phyloP scores from a whole-genome alignment of 106 monocot genomes.

The Chionographis japonica region DNA sequence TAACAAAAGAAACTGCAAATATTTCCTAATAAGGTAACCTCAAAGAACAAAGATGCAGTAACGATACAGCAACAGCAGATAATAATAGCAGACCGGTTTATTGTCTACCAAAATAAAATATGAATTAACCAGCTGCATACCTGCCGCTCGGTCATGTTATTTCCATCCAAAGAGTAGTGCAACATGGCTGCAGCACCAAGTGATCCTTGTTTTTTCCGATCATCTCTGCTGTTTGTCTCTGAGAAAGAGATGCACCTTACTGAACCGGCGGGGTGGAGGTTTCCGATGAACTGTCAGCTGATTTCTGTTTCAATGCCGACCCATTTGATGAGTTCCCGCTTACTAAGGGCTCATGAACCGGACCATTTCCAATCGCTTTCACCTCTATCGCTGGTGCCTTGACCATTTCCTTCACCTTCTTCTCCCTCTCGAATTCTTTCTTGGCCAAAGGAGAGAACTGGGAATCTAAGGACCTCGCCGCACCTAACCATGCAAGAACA shows the following conservation, averaged over 20 bases:
- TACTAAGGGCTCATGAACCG: neutral
- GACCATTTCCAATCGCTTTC: slow-evolving; percentile 13
- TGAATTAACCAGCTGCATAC: slow-evolving; percentile 4
- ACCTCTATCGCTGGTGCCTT: slow-evolving; percentile 16
- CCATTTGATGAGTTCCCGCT: slow-evolving; percentile 25
- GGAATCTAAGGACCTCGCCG: slow-evolving; percentile 81
- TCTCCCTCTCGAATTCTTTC: slow-evolving; percentile 73
- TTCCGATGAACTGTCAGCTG: slow-evolving; percentile 16
- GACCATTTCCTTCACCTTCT: slow-evolving; percentile 23
- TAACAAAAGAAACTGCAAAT: too few relatives aligned
- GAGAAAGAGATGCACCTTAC: neutral
- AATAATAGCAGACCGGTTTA: slow-evolving; percentile 6
- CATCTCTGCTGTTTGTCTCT: neutral
- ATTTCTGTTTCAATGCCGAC: slow-evolving; percentile 20
- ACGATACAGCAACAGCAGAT: slow-evolving; percentile 1
- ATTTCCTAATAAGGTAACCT: too few relatives aligned
- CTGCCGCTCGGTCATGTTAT: slow-evolving; percentile 4
- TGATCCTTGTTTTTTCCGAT: neutral
- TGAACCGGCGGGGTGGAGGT: neutral
- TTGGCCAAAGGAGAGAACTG: slow-evolving; percentile 92
- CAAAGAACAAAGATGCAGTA: neutral
- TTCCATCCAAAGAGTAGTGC: slow-evolving; percentile 3
- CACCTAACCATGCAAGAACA: slow-evolving; percentile 85
- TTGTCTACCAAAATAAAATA: slow-evolving; percentile 12
- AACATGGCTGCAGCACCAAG: neutral